Conservation (phyloP, 495 filamentous ascomycete species). For the Penicillium samsonianum region DNA sequence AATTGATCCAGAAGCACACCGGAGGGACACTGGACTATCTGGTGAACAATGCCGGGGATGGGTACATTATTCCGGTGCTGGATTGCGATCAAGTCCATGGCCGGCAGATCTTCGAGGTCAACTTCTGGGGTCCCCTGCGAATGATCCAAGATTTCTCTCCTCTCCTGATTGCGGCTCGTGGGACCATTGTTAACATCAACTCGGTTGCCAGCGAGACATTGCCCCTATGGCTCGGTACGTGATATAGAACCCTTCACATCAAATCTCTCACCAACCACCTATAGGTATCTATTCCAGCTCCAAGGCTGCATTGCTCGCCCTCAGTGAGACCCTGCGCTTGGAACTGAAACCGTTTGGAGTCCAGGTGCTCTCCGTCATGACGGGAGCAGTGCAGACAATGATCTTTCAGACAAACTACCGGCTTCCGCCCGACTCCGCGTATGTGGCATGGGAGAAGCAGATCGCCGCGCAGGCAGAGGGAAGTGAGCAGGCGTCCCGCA, state of each 20-base stretch:
- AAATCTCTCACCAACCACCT: background rate
- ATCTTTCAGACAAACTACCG: slow-evolving; percentile 9
- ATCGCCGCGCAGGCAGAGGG: background rate
- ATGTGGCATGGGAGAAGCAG: slow-evolving; percentile 10
- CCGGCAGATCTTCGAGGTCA: slow-evolving; percentile 51
- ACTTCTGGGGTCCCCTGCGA: slow-evolving; percentile 53
- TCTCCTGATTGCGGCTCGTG: slow-evolving; percentile 48
- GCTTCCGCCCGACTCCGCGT: slow-evolving; percentile 10
- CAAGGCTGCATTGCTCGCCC: slow-evolving; percentile 52
- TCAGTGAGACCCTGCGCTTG: slow-evolving; percentile 53
- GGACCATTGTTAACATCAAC: slow-evolving; percentile 51
- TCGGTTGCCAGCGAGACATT: slow-evolving; percentile 44
- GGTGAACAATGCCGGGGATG: slow-evolving; percentile 58
- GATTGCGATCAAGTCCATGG: slow-evolving; percentile 49
- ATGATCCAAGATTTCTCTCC: slow-evolving; percentile 58
- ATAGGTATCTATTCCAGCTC: slow-evolving; percentile 47
- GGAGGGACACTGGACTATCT: slow-evolving; percentile 47
- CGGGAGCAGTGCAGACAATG: slow-evolving; percentile 14
- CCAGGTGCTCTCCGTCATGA: slow-evolving; percentile 53
- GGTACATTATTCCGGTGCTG: slow-evolving; percentile 43
- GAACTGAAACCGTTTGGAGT: slow-evolving; percentile 57
- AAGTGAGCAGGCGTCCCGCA: slow-evolving; percentile 1
- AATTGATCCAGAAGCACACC: slow-evolving; percentile 18
- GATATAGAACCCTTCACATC: slow-evolving; percentile 3
- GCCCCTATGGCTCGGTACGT: slow-evolving; percentile 35